Evolutionary conservation across 257 asterid genomes (phyloP), one percentile per base, ranked within the genome.

Genomic region (Avicennia marina): DNA sequence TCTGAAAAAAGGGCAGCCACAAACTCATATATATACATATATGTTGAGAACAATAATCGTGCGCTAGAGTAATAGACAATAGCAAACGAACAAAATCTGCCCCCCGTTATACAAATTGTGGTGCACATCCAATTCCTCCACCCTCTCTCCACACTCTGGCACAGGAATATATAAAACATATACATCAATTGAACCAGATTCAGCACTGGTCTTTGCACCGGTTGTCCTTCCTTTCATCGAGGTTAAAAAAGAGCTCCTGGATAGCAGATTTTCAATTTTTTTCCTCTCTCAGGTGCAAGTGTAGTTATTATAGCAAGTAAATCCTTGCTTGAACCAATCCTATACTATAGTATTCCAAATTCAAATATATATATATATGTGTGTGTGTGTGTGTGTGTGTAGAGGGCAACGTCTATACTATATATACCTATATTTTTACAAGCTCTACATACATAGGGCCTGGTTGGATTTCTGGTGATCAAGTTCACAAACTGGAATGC

Each of bases 1-100:
- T 75, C 78, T 74, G 72, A 82, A 81, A 70, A 79, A 81, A 75
- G 64, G 70, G 19, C 82, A 56, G 78, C 96, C 96, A 87, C 95
- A 80, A 72, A 46, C 57, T n/a, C 69, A 12, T 53, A 48, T 6
- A 46, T 25, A 41, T 13, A 11, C 41, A 33, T 21, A 22, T 18
- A 11, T 4, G 36, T 13, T 9, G 20, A 20, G 10, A 13, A 34
- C 21, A 34, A 20, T 36, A 6, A n/a, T 31, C 36, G 17, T 50
- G 4, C 31, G 31, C 56, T 42, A 72, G 31, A 53, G 56, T 64
- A 69, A 80, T 71, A 76, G 60, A 77, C 75, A 83, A 63, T 52
- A 31, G 64, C 66, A 75, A 64, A 73, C 72, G 60, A 71, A 80
- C 89, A 85, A 80, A 78, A 4, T 45, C 63, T 64, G 53, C 62